phyloP scores from a whole-genome alignment of 2,329 filamentous ascomycete genomes.

The Epicoccum sorghinum region DNA sequence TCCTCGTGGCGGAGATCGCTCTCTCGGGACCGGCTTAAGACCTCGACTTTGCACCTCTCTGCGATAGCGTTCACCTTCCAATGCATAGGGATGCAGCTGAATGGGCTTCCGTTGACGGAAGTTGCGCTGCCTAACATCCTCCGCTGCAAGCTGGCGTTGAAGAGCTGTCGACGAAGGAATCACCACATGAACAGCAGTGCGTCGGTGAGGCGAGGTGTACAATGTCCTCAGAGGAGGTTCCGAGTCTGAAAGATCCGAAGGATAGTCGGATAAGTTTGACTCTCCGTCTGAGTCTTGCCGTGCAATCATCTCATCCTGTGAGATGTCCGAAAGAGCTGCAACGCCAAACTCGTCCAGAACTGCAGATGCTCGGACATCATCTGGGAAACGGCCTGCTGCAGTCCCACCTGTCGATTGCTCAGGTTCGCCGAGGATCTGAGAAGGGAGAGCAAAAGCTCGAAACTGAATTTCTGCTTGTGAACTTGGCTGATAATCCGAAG shows the following conservation, averaged over 20 bases:
- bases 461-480: conserved; percentile 17
- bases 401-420: background rate
- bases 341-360: conserved; percentile 29
- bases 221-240: conserved; percentile 19
- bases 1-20: conserved; percentile 32
- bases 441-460: conserved; percentile 3
- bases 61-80: conserved; percentile 53
- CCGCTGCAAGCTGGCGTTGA: conserved; percentile 22
- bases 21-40: conserved; percentile 50
- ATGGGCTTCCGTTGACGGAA: conserved; percentile 55
- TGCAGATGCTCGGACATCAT: conserved; percentile 7
- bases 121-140: conserved; percentile 40
- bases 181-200: conserved; percentile 36
- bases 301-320: conserved; percentile 25
- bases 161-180: conserved; percentile 34
- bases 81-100: conserved; percentile 56
- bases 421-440: conserved; percentile 4
- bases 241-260: conserved; percentile 23
- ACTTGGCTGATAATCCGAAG: conserved; percentile 2
- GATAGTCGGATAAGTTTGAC: conserved; percentile 16
- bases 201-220: conserved; percentile 29
- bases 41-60: conserved; percentile 52
- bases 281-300: conserved; percentile 21
- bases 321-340: conserved; percentile 30
- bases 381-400: background rate